Percentiles rank a stretch among this genome's conserved stretches.
phyloP scores from a whole-genome alignment of 768 basidiomycete genomes.

The Tricholoma saponaceum region DNA sequence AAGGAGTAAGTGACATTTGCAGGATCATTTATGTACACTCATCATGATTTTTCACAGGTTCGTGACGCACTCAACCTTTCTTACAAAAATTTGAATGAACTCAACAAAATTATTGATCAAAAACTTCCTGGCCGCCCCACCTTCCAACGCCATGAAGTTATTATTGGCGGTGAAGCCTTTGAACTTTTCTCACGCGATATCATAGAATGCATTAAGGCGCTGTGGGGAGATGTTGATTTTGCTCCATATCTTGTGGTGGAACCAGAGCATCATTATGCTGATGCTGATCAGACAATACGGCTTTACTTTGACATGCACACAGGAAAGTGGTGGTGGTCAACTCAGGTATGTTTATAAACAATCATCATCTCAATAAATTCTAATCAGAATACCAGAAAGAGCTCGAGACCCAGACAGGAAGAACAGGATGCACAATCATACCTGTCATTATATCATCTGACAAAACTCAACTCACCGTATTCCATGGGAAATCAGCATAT shows the following conservation, averaged over 20 bases:
- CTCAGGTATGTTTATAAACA: conserved; percentile 27
- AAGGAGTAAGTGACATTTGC: conserved; percentile 25
- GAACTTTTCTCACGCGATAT: conserved; percentile 31
- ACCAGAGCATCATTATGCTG: conserved; percentile 35
- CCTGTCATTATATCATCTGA: conserved; percentile 32
- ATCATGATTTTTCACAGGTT: conserved; percentile 13
- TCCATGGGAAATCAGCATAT: conserved; percentile 26
- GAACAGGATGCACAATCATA: conserved; percentile 24
- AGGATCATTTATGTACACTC: background rate
- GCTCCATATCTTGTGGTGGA: conserved; percentile 22
- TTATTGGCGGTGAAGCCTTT: conserved; percentile 22
- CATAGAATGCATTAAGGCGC: conserved; percentile 29
- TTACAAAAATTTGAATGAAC: conserved; percentile 18
- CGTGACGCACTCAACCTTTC: conserved; percentile 21
- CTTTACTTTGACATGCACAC: conserved; percentile 32
- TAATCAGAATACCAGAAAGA: conserved; percentile 6
- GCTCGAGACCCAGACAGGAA: conserved; percentile 5
- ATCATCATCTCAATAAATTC: background rate
- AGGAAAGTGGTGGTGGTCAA: conserved; percentile 42
- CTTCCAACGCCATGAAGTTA: conserved; percentile 23
- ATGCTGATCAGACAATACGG: conserved; percentile 10
- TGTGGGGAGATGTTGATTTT: conserved; percentile 32
- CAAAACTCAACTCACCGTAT: conserved; percentile 21
- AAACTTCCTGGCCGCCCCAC: conserved; percentile 15
- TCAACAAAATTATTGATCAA: conserved; percentile 26